Evolutionary conservation across 2,329 filamentous ascomycete species (phyloP), one percentile per base, ranked within the genome.

Genomic region (Ceratocystis eucalypticola): DNA sequence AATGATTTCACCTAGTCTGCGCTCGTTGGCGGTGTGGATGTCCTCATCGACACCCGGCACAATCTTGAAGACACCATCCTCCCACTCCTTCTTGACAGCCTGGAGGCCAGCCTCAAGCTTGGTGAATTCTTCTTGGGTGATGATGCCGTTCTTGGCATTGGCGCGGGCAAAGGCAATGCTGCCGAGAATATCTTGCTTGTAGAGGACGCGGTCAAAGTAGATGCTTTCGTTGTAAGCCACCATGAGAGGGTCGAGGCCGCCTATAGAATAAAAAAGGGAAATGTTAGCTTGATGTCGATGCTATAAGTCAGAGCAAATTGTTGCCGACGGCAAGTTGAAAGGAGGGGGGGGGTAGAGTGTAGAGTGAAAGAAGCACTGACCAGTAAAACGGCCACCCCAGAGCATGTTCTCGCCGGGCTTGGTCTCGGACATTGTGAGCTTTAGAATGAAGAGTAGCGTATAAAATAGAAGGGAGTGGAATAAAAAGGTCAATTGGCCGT

Each of bases 191-290:
- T 95, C 90, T 74, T 94, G 84, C 68, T 85, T 84, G 78, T 90
- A 89, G 71, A 96, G 86, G 65, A 81, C 80, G 70, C 86, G 84
- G 76, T 96, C 91, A 76, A 88, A 92, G 74, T 84, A 84, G 71
- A 96, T 87, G 65, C 84, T 88, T 72, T 87, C 86, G 75, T 96
- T 96, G 80, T 93, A 96, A 70, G 88, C 81, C 69, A 86, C 82
- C 90, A 96, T 96, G 64, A 95, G 82, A 65, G 90, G 89, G 76
- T 95, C 89, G 70, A 93, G 84, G 71, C 84, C 88, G 79, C 89
- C 88, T 88, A 71, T 67, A 62, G 25, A 44, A 4, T 7, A 25
- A 22, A 41, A 37, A 45, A 17, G 57, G 30, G 12, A 28, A 15
- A 61, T 57, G 30, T 64, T 53, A 55, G 63, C 61, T 55, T 37